These are phyloP conservation scores for Ceratobasidium sp. DNA, from an alignment of 1,284 basidiomycete species.

Conservation along the genomic window DNA sequence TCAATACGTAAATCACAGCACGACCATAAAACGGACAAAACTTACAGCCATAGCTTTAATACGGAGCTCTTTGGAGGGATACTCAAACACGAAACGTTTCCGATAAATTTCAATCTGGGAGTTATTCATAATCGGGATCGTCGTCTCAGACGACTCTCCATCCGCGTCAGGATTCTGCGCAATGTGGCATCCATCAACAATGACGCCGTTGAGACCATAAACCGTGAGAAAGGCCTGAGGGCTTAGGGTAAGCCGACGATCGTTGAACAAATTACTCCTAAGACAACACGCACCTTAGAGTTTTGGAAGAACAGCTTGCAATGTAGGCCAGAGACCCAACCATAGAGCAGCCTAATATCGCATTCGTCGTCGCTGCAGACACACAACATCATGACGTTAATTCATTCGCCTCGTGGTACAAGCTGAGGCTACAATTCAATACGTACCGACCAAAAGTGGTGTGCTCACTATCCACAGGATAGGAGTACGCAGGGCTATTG, in stretches of 20 bases:
- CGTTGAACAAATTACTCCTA: not conserved
- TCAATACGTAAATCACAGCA: slow-evolving; percentile 31
- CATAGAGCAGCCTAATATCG: slow-evolving; percentile 76
- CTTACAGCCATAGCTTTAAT: slow-evolving; percentile 45
- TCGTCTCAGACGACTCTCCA: slow-evolving; percentile 62
- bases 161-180: slow-evolving; percentile 42
- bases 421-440: slow-evolving; percentile 4
- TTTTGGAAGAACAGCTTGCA: slow-evolving; percentile 76
- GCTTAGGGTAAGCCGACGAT: slow-evolving; percentile 7
- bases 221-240: slow-evolving; percentile 74
- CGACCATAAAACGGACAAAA: not conserved
- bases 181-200: slow-evolving; percentile 68
- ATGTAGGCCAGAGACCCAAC: slow-evolving; percentile 70
- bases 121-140: slow-evolving; percentile 71
- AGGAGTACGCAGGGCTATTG: slow-evolving; percentile 64
- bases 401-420: slow-evolving; percentile 37
- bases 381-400: not conserved
- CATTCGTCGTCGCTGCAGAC: slow-evolving; percentile 59
- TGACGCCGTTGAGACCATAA: slow-evolving; percentile 67
- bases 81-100: slow-evolving; percentile 76
- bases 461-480: slow-evolving; percentile 75
- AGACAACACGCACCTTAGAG: slow-evolving; percentile 63
- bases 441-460: slow-evolving; percentile 75
- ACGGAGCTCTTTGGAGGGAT: slow-evolving; percentile 79
- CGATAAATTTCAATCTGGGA: slow-evolving; percentile 75